These are phyloP conservation scores for Phaseolus lunatus DNA, from an alignment of 306 rosid species.

Conservation along the genomic window DNA sequence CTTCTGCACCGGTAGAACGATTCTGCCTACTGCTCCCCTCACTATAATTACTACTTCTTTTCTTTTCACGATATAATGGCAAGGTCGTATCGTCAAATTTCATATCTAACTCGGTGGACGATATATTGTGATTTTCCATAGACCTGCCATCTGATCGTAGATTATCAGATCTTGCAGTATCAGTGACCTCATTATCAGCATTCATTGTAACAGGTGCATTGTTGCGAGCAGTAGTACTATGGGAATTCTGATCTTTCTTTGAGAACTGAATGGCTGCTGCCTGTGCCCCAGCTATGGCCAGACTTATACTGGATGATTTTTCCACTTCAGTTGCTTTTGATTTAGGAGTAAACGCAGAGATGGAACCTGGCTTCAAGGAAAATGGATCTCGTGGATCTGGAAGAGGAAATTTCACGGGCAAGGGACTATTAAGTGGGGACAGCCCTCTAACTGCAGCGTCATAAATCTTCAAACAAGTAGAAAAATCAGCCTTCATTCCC, in stretches of 20 bases:
- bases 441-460: slow-evolving; percentile 91
- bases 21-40: slow-evolving; percentile 51
- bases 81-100: slow-evolving; percentile 31
- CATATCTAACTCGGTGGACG: slow-evolving; percentile 37
- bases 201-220: slow-evolving; percentile 6
- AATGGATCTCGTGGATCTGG: slow-evolving; percentile 74
- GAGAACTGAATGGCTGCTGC: slow-evolving; percentile 87
- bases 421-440: slow-evolving; percentile 62
- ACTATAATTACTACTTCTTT: slow-evolving; percentile 30
- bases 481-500: slow-evolving; percentile 31
- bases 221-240: slow-evolving; percentile 37
- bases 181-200: slow-evolving; percentile 39
- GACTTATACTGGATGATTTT: slow-evolving; percentile 65
- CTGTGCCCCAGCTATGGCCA: slow-evolving; percentile 87
- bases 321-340: slow-evolving; percentile 62
- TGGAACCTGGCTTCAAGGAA: slow-evolving; percentile 80
- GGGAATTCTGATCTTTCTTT: slow-evolving; percentile 59
- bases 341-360: slow-evolving; percentile 46
- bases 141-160: slow-evolving; percentile 39
- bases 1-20: slow-evolving; percentile 34
- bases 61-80: slow-evolving; percentile 46
- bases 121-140: slow-evolving; percentile 41
- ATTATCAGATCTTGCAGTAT: slow-evolving; percentile 44
- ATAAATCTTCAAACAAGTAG: slow-evolving; percentile 57
- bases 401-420: slow-evolving; percentile 77